Conservation (phyloP, 306 rosid species). For the Alnus glutinosa region DNA sequence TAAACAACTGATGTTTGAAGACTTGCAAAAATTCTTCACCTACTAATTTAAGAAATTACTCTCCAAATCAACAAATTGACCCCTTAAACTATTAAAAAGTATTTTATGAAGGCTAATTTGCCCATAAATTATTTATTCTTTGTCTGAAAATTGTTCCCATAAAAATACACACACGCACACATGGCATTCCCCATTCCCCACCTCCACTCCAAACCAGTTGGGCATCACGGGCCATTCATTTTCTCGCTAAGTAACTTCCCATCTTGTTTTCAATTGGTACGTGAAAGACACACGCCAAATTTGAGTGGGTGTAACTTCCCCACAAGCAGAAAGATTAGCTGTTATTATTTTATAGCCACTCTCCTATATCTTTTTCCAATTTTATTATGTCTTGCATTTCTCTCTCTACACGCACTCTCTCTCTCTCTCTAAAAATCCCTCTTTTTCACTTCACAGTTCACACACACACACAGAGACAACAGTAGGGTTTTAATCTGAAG, state of each 20-base stretch:
- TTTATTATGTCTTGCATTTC: neutral
- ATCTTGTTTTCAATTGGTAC: neutral
- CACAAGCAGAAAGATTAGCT: constrained; percentile 22
- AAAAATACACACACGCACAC: neutral
- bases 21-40: constrained; percentile 34
- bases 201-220: neutral
- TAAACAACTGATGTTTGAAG: constrained; percentile 23
- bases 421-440: constrained; percentile 22
- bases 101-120: neutral
- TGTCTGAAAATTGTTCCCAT: constrained; percentile 13
- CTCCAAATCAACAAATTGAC: constrained; percentile 35
- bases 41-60: constrained; percentile 36
- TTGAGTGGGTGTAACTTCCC: neutral
- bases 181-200: constrained; percentile 7
- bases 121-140: neutral
- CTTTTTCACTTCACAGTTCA: constrained; percentile 27
- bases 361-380: constrained; percentile 10
- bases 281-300: neutral
- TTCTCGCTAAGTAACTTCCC: neutral
- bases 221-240: neutral
- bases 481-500: constrained; percentile 60
- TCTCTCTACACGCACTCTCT: constrained; percentile 1
- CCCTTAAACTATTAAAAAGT: constrained; percentile 2
- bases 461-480: constrained; percentile 18
- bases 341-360: constrained; percentile 31